Conservation (phyloP, 2,329 filamentous ascomycete genomes). For the Pestalotiopsis fici region DNA sequence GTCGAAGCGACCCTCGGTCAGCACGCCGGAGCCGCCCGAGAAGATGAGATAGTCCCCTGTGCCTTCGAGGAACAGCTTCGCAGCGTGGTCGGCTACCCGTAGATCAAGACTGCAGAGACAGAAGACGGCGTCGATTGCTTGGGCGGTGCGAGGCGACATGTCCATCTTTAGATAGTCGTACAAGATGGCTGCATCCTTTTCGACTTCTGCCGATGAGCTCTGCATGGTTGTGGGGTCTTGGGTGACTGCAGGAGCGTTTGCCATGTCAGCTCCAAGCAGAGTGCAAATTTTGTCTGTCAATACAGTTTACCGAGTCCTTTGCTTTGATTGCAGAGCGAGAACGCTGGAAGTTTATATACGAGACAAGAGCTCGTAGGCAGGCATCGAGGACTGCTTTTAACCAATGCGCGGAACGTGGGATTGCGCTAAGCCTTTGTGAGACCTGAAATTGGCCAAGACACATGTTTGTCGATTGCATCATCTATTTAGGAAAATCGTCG, state of each 20-base stretch:
- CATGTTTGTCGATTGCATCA: too few relatives aligned
- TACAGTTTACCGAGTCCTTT: too few relatives aligned
- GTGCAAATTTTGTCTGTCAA: too few relatives aligned
- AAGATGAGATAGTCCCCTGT: slow-evolving; percentile 41
- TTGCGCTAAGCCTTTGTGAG: too few relatives aligned
- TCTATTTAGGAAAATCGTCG: too few relatives aligned
- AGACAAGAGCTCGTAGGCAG: too few relatives aligned
- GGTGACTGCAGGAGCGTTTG: neutral
- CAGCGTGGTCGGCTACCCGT: slow-evolving; percentile 42
- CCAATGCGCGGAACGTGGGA: too few relatives aligned
- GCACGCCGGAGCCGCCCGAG: slow-evolving; percentile 41
- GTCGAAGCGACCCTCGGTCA: slow-evolving; percentile 39
- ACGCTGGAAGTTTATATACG: too few relatives aligned
- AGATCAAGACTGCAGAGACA: slow-evolving; percentile 48
- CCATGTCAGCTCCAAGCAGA: too few relatives aligned
- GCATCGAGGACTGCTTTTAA: too few relatives aligned
- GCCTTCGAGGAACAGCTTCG: slow-evolving; percentile 41
- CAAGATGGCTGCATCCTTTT: slow-evolving; percentile 35
- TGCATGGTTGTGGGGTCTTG: neutral
- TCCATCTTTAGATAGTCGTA: slow-evolving; percentile 46
- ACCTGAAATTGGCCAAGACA: too few relatives aligned
- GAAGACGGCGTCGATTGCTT: slow-evolving; percentile 42
- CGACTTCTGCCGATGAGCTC: neutral
- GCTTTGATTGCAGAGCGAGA: too few relatives aligned
- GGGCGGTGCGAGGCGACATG: slow-evolving; percentile 26